Base-by-base conservation (phyloP, 176 grass and related monocot genomes). In the barley (Hordeum vulgare) region DNA sequence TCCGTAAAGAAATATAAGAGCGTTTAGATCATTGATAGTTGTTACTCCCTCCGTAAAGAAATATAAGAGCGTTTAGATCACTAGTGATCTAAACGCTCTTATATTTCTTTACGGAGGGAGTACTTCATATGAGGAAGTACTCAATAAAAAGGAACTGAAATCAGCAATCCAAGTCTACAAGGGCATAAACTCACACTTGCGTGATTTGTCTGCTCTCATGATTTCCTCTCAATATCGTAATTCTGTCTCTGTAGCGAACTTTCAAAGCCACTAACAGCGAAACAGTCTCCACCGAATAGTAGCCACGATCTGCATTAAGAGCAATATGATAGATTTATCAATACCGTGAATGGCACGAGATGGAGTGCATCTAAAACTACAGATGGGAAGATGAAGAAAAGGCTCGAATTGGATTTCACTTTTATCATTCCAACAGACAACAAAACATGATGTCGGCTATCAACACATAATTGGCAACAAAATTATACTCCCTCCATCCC, bases 121-220 rank as follows among this genome's bases (percentile, higher is more conserved):
- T n/a, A n/a, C n/a, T n/a, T n/a, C n/a, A n/a, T n/a, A n/a, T n/a
- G n/a, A n/a, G n/a, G n/a, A n/a, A n/a, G n/a, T 70, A 63, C 29
- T 80, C 6, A 0, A 81, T 13, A 68, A 41, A 18, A 51, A 56
- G 53, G 31, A n/a, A 33, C 25, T 51, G 42, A 78, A 67, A 63
- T 4, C 26, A 45, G 26, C 34, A 82, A 88, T 64, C 42, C 37
- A 83, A 12, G 37, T 66, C 33, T 40, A 40, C 74, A 63, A 24
- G 42, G 33, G 71, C 75, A 53, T 47, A 82, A 56, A 88, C 92
- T 90, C 91, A 97, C 94, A 97, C 94, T 97, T 97, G 94, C 41
- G 92, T 97, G 73, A 97, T 97, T 94, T 97, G 94, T 73, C 92
- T 87, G 88, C 94, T 97, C 88, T 94, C 94, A 86, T 94, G 94